Percentiles rank a stretch among this genome's conserved stretches.
Conservation (phyloP, 148 eudicot species). For the Persicaria tinctoria region DNA sequence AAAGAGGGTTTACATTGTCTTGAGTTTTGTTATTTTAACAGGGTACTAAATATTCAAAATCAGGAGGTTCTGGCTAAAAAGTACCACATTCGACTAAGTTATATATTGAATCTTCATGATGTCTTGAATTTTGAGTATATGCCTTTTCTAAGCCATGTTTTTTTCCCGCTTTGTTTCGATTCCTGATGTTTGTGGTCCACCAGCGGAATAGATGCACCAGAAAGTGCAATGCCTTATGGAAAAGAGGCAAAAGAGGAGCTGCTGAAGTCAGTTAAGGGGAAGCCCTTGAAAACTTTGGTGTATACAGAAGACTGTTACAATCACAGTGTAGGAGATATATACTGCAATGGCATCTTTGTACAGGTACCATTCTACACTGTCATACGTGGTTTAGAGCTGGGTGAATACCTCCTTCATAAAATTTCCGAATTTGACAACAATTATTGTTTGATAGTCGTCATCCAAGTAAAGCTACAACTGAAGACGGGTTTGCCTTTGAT, state of each 20-base stretch:
- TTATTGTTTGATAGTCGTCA: background rate
- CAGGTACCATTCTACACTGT: slow-evolving; percentile 44
- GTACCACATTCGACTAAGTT: slow-evolving; percentile 86
- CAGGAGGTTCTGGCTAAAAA: slow-evolving; percentile 73
- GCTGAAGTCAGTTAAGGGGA: slow-evolving; percentile 52
- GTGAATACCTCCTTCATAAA: background rate
- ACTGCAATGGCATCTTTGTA: slow-evolving; percentile 78
- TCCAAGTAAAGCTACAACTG: no score
- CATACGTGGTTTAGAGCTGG: no score
- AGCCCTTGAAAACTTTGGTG: slow-evolving; percentile 48
- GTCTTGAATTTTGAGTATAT: background rate
- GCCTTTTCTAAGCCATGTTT: background rate
- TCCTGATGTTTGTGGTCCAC: background rate
- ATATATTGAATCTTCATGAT: background rate
- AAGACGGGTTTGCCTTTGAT: background rate
- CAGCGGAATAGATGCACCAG: slow-evolving; percentile 98
- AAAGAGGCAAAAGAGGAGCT: slow-evolving; percentile 78
- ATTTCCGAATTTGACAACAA: no score
- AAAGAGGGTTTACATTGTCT: background rate
- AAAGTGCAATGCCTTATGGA: slow-evolving; percentile 88
- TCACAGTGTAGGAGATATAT: slow-evolving; percentile 78
- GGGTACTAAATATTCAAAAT: slow-evolving; percentile 52
- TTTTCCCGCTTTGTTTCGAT: background rate
- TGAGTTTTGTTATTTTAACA: slow-evolving; percentile 21
- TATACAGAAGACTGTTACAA: slow-evolving; percentile 66